Conservation (phyloP, 306 rosid genomes). For the Myrica gale region DNA sequence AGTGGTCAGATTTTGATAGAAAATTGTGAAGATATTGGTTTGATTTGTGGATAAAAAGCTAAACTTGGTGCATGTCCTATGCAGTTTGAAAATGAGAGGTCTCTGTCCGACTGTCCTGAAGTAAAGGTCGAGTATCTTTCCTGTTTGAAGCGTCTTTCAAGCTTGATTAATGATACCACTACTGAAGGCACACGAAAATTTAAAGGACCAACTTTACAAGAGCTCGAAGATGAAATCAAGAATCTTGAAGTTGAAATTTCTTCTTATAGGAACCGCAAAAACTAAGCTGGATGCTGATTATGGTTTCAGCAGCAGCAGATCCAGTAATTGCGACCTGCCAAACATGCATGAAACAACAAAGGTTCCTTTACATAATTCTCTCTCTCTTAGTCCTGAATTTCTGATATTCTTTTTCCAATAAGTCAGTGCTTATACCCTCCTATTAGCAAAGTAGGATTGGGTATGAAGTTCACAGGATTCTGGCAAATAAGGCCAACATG, state of each 20-base stretch:
- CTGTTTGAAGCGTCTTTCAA: slow-evolving; percentile 63
- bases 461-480: background rate
- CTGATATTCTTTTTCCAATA: background rate
- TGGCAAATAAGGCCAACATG: background rate
- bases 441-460: background rate
- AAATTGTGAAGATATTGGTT: background rate
- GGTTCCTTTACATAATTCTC: background rate
- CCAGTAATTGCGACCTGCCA: background rate
- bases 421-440: background rate
- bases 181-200: slow-evolving; percentile 24
- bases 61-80: slow-evolving; percentile 1
- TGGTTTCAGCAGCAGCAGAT: background rate
- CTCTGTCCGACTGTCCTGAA: slow-evolving; percentile 48
- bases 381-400: background rate
- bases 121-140: slow-evolving; percentile 62
- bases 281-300: slow-evolving; percentile 21
- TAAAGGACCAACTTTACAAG: slow-evolving; percentile 25
- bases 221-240: slow-evolving; percentile 45
- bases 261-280: slow-evolving; percentile 25
- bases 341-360: background rate
- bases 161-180: slow-evolving; percentile 34
- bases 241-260: slow-evolving; percentile 38
- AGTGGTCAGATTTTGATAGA: background rate
- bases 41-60: slow-evolving; percentile 7
- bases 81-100: slow-evolving; percentile 55